Base-by-base conservation (phyloP, 257 asterid species). In the Anisodus tanguticus region DNA sequence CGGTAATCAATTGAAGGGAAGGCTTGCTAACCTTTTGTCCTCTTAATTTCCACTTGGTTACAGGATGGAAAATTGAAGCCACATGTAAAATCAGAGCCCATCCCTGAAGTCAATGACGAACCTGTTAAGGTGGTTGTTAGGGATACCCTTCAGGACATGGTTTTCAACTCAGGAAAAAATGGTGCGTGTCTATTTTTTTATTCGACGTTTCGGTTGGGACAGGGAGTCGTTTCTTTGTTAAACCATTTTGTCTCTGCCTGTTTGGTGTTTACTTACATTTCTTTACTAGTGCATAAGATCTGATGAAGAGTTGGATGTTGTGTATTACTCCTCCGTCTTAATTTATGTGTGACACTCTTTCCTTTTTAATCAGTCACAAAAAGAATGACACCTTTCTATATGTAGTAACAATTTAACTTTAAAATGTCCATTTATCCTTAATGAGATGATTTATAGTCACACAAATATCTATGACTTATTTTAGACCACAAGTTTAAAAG, bases 101-200 rank as follows among this genome's bases (percentile, higher is more conserved):
- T 94, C 85, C 98, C 98, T 0, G 95, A 94, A 90, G 89, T 79
- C 54, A 91, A 93, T 35, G 82, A 91, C 47, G 98, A 95, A 87
- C 98, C 98, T 16, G 98, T 95, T 58, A 95, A 95, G 87, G 97
- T 93, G 77, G 94, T 93, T 15, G 98, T 95, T 59, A 88, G 91
- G 62, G 87, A 91, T 90, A 93, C 88, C 91, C 85, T 95, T 66
- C 47, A 35, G 47, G 82, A 51, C 71, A 84, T 84, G 86, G 86
- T 84, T 53, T 78, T 63, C 58, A 77, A 59, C 8, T 84, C 86
- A 1, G 86, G 83, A 22, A 84, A 84, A 79, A 84, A 84, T 9
- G 86, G 86, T 84, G n/a, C 9, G 83, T 51, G 57, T 82, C 58
- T 84, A 35, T 35, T 49, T 49, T 53, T 22, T 26, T 77, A 4